These are phyloP conservation scores for Skeletonema costatum DNA, from an alignment of 108 stramenopile genomes.

Conservation along the genomic window DNA sequence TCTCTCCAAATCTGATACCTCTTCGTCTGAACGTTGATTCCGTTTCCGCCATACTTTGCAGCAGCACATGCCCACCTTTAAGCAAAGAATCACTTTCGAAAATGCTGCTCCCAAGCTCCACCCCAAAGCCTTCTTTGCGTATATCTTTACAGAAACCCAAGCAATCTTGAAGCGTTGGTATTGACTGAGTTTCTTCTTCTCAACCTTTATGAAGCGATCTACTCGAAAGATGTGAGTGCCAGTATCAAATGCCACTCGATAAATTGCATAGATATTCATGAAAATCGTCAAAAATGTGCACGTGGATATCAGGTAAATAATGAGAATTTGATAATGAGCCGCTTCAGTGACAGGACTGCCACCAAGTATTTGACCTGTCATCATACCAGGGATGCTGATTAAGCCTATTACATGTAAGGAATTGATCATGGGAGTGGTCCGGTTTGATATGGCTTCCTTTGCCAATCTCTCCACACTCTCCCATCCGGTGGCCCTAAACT, in stretches of 20 bases:
- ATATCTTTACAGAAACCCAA: neutral
- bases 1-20: slow-evolving; percentile 10
- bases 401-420: slow-evolving; percentile 74
- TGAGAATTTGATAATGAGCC: slow-evolving; percentile 89
- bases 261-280: slow-evolving; percentile 48
- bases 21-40: neutral
- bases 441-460: slow-evolving; percentile 51
- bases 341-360: slow-evolving; percentile 80
- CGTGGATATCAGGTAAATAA: slow-evolving; percentile 79
- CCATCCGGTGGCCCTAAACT: slow-evolving; percentile 64
- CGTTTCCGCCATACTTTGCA: neutral
- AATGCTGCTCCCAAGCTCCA: neutral
- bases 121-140: neutral
- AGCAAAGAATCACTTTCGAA: neutral
- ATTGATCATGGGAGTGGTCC: slow-evolving; percentile 63
- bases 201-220: slow-evolving; percentile 41
- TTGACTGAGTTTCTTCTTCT: slow-evolving; percentile 17
- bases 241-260: slow-evolving; percentile 64
- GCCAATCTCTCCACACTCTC: slow-evolving; percentile 56
- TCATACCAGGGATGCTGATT: slow-evolving; percentile 93
- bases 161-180: slow-evolving; percentile 4
- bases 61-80: slow-evolving; percentile 9
- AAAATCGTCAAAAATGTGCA: slow-evolving; percentile 39
- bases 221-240: slow-evolving; percentile 42
- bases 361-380: slow-evolving; percentile 93